A percentile compares a stretch with the other conserved stretches of the same genome.
phyloP scores from a whole-genome alignment of 192 early-diverging fungal genomes.

The Martensiomyces pterosporus region DNA sequence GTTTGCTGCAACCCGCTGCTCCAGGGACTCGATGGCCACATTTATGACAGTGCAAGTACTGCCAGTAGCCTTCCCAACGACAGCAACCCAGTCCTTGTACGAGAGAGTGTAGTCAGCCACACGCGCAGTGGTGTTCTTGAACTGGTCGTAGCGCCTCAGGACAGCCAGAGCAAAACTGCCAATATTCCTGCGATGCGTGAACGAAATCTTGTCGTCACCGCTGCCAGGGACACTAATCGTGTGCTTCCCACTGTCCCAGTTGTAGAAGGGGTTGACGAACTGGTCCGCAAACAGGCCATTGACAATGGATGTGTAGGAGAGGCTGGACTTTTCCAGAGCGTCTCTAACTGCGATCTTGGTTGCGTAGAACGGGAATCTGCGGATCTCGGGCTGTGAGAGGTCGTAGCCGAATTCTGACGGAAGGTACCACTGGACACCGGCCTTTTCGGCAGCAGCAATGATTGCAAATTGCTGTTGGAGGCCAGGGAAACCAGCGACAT shows the following conservation, averaged over 20 bases:
- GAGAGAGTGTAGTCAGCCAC: not conserved
- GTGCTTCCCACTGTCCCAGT: slow-evolving; percentile 2
- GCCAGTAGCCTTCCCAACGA: not conserved
- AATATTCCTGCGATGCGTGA: not conserved
- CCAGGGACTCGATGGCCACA: not conserved
- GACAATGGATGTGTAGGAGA: slow-evolving; percentile 2
- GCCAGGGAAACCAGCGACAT: not conserved
- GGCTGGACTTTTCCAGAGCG: not conserved
- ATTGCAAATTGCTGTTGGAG: not conserved
- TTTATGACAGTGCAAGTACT: not conserved
- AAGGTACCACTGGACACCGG: not conserved
- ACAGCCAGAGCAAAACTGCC: slow-evolving; percentile 1
- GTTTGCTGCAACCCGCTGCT: not conserved
- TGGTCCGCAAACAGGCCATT: slow-evolving; percentile 2
- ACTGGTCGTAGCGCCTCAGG: not conserved
- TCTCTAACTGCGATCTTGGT: not conserved
- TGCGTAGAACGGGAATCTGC: not conserved
- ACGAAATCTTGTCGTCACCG: slow-evolving; percentile 1
- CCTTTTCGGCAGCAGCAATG: not conserved
- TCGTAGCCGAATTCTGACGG: slow-evolving; percentile 5
- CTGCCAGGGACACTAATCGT: not conserved
- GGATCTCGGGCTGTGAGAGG: not conserved
- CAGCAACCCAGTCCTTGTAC: not conserved
- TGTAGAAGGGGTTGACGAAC: slow-evolving; percentile 1
- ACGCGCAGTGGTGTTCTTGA: slow-evolving; percentile 1